phyloP scores from a whole-genome alignment of 345 rosid species.

The Heritiera fomes region DNA sequence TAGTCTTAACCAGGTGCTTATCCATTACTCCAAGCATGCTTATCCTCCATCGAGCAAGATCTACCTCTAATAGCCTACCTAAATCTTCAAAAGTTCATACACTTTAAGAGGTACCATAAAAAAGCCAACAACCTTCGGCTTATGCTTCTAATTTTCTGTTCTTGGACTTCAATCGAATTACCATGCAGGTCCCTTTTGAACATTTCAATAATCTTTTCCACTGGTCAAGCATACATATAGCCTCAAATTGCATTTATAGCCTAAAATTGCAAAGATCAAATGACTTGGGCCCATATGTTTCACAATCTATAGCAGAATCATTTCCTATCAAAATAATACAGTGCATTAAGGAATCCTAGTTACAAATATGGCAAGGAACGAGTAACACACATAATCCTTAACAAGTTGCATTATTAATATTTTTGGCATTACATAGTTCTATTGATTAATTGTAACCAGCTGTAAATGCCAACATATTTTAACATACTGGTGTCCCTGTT shows the following conservation, averaged over 20 bases:
- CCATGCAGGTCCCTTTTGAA: background rate
- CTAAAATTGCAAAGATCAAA: constrained; percentile 7
- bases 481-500: background rate
- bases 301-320: constrained; percentile 6
- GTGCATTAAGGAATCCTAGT: background rate
- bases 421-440: background rate
- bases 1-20: background rate
- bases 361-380: background rate
- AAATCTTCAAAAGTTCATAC: background rate
- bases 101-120: background rate
- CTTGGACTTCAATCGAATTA: background rate
- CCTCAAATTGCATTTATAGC: background rate
- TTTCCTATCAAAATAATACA: background rate
- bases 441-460: background rate
- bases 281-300: background rate
- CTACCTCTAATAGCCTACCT: background rate
- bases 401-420: constrained; percentile 11
- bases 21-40: background rate
- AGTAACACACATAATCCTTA: background rate
- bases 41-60: background rate
- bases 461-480: background rate
- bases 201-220: background rate
- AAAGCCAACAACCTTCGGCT: background rate
- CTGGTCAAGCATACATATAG: background rate
- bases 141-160: background rate